Base-by-base conservation (phyloP, 1,139 yeast species). In the Hemisphaericaspora xylofermentans region DNA sequence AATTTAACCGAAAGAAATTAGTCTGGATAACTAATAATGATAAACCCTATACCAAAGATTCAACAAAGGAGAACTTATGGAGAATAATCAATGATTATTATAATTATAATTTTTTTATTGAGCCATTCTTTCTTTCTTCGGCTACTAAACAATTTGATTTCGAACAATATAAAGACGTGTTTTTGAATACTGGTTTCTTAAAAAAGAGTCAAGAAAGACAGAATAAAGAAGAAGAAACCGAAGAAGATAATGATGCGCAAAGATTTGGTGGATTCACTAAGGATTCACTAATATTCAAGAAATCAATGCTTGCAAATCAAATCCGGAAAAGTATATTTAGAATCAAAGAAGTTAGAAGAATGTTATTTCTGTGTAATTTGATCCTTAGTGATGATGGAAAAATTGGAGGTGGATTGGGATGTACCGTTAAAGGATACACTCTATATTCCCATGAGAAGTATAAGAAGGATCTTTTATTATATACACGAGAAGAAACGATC, bases 361-460 rank as follows among this genome's bases (percentile, higher is more conserved):
- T 82, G 2, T 76, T 74, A 35, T 85, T 86, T 53, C 71, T 78
- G 10, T 79, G 88, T 49, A 76, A 81, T n/a, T 55, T 72, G 39
- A 55, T 71, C 3, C 53, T 72, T 12, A 67, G 76, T 45, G 76
- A 72, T 49, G 71, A 70, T 6, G 49, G 57, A 1, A 56, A 50
- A 0, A 42, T 60, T 7, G 66, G 61, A 47, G 79, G 81, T 2
- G 63, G 66, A 1, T 48, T 88, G 13, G 71, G 74, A 0, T 76
- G 93, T 38, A 84, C 88, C 0, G 69, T 89, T 1, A 79, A 77
- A 51, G 97, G 95, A 0, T 86, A 82, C 53, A 64, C 84, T 0
- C 67, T 86, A n/a, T 77, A 74, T 48, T 66, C 74, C 13, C 79
- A 76, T 41, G 84, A 82, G 45, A 71, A 67, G 36, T 57, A 78